Evolutionary conservation across 768 basidiomycete species (phyloP).

Genomic region (Leccinellum luteum): DNA sequence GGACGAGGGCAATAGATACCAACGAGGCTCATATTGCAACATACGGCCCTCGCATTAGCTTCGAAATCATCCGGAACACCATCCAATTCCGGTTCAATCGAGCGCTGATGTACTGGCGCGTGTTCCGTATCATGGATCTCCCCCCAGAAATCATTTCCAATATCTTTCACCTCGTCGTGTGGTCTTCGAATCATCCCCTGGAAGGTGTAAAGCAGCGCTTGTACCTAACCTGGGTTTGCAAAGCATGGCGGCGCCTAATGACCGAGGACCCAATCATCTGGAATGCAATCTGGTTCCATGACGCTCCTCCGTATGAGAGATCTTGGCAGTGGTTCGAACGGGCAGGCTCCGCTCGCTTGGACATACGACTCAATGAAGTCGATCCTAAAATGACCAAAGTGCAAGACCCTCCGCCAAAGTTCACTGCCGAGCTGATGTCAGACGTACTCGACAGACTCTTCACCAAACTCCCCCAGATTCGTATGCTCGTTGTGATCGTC

Average conservation of each 20-base stretch:
- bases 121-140: slow-evolving; percentile 59
- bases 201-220: slow-evolving; percentile 41
- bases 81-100: slow-evolving; percentile 20
- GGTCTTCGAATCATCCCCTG: slow-evolving; percentile 42
- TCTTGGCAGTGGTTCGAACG: slow-evolving; percentile 58
- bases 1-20: slow-evolving; percentile 14
- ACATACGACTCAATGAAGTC: slow-evolving; percentile 58
- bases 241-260: slow-evolving; percentile 50
- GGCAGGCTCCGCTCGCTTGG: slow-evolving; percentile 52
- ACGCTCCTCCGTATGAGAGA: slow-evolving; percentile 46
- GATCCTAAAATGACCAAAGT: slow-evolving; percentile 25
- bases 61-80: slow-evolving; percentile 10
- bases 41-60: slow-evolving; percentile 19
- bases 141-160: slow-evolving; percentile 64
- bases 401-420: slow-evolving; percentile 23
- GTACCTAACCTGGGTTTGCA: slow-evolving; percentile 57
- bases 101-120: slow-evolving; percentile 34
- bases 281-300: slow-evolving; percentile 66
- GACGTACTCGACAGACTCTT: slow-evolving; percentile 50
- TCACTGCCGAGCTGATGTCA: slow-evolving; percentile 45
- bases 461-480: slow-evolving; percentile 53
- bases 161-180: slow-evolving; percentile 60
- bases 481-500: slow-evolving; percentile 56
- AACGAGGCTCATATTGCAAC: slow-evolving; percentile 19
- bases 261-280: slow-evolving; percentile 52